phyloP scores from a whole-genome alignment of 805 yeast genomes.

The Myxozyma melibiosi region DNA sequence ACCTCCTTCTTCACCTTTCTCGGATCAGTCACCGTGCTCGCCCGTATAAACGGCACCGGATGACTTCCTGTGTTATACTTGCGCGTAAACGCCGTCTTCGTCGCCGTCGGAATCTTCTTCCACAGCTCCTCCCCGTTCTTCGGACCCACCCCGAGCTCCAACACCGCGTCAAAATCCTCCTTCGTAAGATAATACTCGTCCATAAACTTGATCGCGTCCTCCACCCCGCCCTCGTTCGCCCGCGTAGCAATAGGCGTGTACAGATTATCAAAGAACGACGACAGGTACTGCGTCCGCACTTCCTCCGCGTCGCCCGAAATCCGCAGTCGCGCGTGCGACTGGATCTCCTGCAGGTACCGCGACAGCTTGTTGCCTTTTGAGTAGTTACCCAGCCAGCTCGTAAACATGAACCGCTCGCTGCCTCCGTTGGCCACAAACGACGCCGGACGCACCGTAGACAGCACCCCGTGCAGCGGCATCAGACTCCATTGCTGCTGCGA shows the following conservation, averaged over 20 bases:
- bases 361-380: constrained; percentile 54
- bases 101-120: constrained; percentile 72
- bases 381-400: constrained; percentile 43
- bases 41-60: constrained; percentile 78
- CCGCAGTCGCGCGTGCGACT: constrained; percentile 79
- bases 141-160: constrained; percentile 79
- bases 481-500: constrained; percentile 50
- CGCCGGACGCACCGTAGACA: constrained; percentile 82
- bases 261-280: constrained; percentile 60
- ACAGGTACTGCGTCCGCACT: constrained; percentile 67
- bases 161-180: constrained; percentile 87
- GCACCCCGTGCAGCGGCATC: constrained; percentile 84
- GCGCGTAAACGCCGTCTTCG: constrained; percentile 84
- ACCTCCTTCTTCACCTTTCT: constrained; percentile 40
- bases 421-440: constrained; percentile 68
- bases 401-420: constrained; percentile 72
- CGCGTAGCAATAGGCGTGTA: constrained; percentile 57
- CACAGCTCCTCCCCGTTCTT: constrained; percentile 48
- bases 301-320: constrained; percentile 76
- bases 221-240: constrained; percentile 63
- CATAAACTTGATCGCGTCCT: constrained; percentile 66
- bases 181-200: constrained; percentile 84
- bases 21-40: constrained; percentile 45
- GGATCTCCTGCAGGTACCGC: constrained; percentile 81
- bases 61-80: constrained; percentile 74